Base-by-base conservation (phyloP, 345 rosid genomes). In the Carallia pectinifolia region DNA sequence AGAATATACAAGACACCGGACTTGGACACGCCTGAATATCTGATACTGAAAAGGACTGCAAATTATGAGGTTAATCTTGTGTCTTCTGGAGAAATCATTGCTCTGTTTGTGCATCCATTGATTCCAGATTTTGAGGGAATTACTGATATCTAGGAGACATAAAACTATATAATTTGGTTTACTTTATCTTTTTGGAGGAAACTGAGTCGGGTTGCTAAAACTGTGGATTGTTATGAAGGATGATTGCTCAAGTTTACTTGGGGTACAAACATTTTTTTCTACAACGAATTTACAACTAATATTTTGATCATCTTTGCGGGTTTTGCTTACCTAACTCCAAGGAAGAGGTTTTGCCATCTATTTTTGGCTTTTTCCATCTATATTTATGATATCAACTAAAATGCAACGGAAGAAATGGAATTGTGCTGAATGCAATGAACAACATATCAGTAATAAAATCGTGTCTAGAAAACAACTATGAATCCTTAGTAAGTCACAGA, bases 1-100 rank as follows among this genome's bases (percentile, higher is more conserved):
- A 77, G 89, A 63, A 31, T 80, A 62, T 91, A 89, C 78, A 91
- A 87, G 84, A 90, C 97, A 62, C 96, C 96, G 5, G 92, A 88
- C 61, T 40, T 90, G 72, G 92, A 90, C 77, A 82, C 93, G 15
- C 97, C 96, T 29, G 83, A 79, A 74, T 94, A 87, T 81, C 78
- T 78, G 68, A 91, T 87, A 78, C 80, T 88, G 67, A 91, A 84
- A 82, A 82, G 96, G 80, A 86, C 86, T 48, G 79, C 90, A 77
- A 76, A 75, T 68, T 91, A 89, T 77, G 95, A 94, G 96, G 96
- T 94, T 23, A 13, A 44, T 70, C 39, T 48, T 55, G 7, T 66
- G 53, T 74, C 15, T 59, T 16, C 23, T 55, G 29, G 58, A 40
- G 30, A 36, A 54, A 33, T n/a, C 7, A 18, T 69, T 76, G 36